These are phyloP conservation scores for Candida alai DNA, from an alignment of 805 yeast genomes.

Conservation along the genomic window DNA sequence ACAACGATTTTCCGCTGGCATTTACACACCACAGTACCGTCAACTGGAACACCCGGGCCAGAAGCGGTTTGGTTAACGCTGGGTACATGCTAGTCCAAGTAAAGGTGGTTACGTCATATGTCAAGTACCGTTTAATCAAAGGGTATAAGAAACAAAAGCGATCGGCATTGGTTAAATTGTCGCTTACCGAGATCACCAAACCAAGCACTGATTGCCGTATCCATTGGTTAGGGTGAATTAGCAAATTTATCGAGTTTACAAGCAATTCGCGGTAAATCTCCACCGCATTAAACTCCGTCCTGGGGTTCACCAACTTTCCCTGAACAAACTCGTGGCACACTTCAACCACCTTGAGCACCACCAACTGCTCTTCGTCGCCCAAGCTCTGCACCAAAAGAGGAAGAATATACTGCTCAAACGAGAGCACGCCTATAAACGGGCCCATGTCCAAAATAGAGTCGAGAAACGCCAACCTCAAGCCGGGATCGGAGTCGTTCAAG, in stretches of 20 bases:
- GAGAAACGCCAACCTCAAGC: slow-evolving; percentile 67
- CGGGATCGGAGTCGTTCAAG: slow-evolving; percentile 71
- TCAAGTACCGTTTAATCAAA: slow-evolving; percentile 67
- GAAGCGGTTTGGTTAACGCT: slow-evolving; percentile 62
- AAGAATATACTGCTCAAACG: slow-evolving; percentile 81
- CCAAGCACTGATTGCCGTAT: slow-evolving; percentile 66
- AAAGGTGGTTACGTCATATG: slow-evolving; percentile 70
- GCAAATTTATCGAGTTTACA: slow-evolving; percentile 43
- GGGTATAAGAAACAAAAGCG: slow-evolving; percentile 82
- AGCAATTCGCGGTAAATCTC: slow-evolving; percentile 36
- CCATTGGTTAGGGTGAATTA: slow-evolving; percentile 85
- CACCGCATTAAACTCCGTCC: slow-evolving; percentile 34
- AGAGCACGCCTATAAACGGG: slow-evolving; percentile 72
- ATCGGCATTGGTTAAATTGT: slow-evolving; percentile 69
- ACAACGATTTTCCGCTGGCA: slow-evolving; percentile 58
- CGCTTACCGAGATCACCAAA: slow-evolving; percentile 59
- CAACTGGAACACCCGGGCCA: slow-evolving; percentile 60
- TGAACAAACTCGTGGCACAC: slow-evolving; percentile 32
- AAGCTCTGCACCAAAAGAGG: slow-evolving; percentile 83
- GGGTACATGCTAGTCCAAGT: slow-evolving; percentile 63
- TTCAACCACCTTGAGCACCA: slow-evolving; percentile 64
- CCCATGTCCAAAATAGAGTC: slow-evolving; percentile 70
- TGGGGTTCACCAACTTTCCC: slow-evolving; percentile 30
- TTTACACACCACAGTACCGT: slow-evolving; percentile 69
- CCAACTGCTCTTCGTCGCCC: slow-evolving; percentile 79